A percentile compares a stretch with the other conserved stretches of the same genome.
Conservation (phyloP, 2,329 filamentous ascomycete species). For the Sclerotinia trifoliorum region DNA sequence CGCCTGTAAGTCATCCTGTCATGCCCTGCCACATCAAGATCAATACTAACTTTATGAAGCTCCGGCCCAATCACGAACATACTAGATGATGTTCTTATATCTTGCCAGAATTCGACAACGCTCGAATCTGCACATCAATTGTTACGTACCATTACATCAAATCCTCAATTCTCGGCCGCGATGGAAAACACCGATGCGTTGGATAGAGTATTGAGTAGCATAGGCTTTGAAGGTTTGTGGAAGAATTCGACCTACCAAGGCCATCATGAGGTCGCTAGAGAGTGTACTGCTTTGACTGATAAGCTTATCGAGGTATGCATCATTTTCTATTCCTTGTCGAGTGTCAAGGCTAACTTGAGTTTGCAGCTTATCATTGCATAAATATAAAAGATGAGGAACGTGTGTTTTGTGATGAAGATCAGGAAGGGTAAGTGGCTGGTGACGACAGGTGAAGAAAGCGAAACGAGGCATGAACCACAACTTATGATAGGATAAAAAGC, state of each 20-base stretch:
- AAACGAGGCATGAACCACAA: constrained; percentile 15
- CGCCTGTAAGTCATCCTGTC: constrained; percentile 51
- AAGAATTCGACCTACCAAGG: constrained; percentile 42
- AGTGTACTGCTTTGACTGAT: constrained; percentile 38
- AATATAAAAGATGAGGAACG: neutral
- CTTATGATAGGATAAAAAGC: constrained; percentile 19
- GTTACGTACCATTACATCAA: constrained; percentile 57
- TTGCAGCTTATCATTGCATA: constrained; percentile 27
- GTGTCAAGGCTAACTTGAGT: neutral
- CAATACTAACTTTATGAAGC: constrained; percentile 40
- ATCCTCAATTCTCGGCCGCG: constrained; percentile 50
- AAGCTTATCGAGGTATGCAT: constrained; percentile 37
- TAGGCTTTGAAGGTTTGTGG: constrained; percentile 65
- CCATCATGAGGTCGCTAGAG: constrained; percentile 37
- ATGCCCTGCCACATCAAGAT: neutral
- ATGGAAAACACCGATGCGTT: constrained; percentile 50
- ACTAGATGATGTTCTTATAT: constrained; percentile 58
- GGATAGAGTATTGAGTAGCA: constrained; percentile 54
- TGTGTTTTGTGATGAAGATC: neutral
- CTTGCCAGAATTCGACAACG: constrained; percentile 60
- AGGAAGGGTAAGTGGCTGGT: neutral
- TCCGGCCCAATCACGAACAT: constrained; percentile 57
- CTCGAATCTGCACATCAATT: constrained; percentile 60
- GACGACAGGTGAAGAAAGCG: neutral
- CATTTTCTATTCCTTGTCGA: neutral